A percentile compares a stretch with the other conserved stretches of the same genome.
Evolutionary conservation across 768 basidiomycete species (phyloP).

Genomic region (Panaeolus cyanescens): DNA sequence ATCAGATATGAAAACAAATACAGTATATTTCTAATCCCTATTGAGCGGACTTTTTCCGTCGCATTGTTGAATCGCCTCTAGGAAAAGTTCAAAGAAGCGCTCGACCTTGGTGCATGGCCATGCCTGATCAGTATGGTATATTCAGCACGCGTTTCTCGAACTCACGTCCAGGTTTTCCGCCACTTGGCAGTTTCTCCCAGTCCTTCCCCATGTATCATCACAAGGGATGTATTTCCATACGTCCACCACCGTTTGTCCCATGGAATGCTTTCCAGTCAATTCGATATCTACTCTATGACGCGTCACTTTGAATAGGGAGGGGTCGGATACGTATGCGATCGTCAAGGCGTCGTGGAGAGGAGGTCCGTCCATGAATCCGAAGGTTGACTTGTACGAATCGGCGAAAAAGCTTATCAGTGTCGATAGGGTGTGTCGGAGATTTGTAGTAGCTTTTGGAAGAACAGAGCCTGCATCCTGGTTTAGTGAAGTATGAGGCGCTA

Average conservation of each 20-base stretch:
- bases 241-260: constrained; percentile 83
- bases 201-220: constrained; percentile 71
- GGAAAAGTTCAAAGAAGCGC: constrained; percentile 65
- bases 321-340: constrained; percentile 72
- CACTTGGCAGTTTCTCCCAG: constrained; percentile 78
- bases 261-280: constrained; percentile 60
- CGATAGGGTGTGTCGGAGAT: constrained; percentile 71
- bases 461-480: constrained; percentile 13
- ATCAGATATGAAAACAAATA: too few species aligned
- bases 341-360: constrained; percentile 89
- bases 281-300: constrained; percentile 88
- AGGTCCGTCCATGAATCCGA: constrained; percentile 83
- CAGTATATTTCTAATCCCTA: not conserved
- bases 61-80: constrained; percentile 58
- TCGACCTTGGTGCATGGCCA: constrained; percentile 46
- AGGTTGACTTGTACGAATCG: constrained; percentile 68
- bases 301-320: constrained; percentile 59
- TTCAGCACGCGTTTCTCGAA: constrained; percentile 4
- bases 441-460: constrained; percentile 37
- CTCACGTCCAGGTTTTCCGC: constrained; percentile 68
- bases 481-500: constrained; percentile 32
- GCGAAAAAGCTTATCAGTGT: constrained; percentile 79
- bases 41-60: constrained; percentile 68
- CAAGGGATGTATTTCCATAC: constrained; percentile 62
- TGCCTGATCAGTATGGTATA: not conserved